Percentiles rank a stretch among this genome's conserved stretches.
Evolutionary conservation across 2,329 filamentous ascomycete genomes (phyloP).

Genomic region (Sporothrix humicola): DNA sequence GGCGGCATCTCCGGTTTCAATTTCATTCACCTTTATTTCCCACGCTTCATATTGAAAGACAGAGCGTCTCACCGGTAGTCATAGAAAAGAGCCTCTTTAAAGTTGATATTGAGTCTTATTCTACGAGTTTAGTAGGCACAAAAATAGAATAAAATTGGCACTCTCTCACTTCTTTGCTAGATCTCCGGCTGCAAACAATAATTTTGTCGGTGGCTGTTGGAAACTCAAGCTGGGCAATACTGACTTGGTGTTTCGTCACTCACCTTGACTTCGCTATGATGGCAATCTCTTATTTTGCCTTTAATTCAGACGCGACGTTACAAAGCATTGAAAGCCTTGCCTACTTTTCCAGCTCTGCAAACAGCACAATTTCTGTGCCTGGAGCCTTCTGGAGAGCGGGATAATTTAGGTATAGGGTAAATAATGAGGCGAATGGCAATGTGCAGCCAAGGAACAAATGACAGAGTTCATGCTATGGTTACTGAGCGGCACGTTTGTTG

Average conservation of each 20-base stretch:
- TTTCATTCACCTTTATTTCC: not conserved
- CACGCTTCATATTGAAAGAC: not conserved
- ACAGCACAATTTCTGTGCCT: not conserved
- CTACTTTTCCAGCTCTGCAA: not conserved
- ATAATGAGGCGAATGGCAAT: not conserved
- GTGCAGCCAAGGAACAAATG: not conserved
- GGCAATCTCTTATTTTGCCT: conserved; percentile 9
- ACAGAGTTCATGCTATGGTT: conserved; percentile 15
- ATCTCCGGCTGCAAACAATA: not conserved
- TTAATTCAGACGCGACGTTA: conserved; percentile 30
- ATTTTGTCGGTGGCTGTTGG: not conserved
- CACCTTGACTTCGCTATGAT: not conserved
- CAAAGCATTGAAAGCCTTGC: conserved; percentile 16
- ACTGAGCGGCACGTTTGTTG: not conserved
- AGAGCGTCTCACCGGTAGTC: not conserved
- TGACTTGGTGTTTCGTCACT: not conserved
- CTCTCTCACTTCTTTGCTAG: not conserved
- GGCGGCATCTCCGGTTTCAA: not conserved
- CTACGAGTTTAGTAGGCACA: not conserved
- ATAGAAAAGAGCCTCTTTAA: not conserved
- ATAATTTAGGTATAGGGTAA: not conserved
- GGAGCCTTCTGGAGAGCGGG: not conserved
- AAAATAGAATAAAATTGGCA: not conserved
- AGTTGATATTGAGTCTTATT: too few relatives aligned
- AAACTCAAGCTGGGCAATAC: not conserved